Evolutionary conservation across 495 filamentous ascomycete genomes (phyloP), one percentile per base, ranked within the genome.

Genomic region (Aspergillus heteromorphus): DNA sequence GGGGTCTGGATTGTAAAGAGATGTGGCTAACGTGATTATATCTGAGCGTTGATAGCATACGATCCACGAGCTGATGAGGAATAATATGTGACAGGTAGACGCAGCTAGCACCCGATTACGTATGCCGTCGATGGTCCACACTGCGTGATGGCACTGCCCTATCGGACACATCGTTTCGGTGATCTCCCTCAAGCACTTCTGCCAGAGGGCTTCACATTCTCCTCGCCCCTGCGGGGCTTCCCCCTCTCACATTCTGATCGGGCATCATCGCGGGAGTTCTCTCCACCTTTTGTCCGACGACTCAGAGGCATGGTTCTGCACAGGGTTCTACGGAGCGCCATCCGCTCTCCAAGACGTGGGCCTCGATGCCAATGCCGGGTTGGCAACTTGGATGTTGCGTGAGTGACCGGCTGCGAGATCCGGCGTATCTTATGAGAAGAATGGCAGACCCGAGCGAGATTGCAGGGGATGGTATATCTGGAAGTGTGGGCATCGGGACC

Each of bases 241-340:
- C 40, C 6, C 1, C 66, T 60, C 79, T 76, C 2, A 75, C 38
- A 27, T 80, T 6, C 65, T 82, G 2, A 67, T 76, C 7, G 77
- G 65, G 10, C 79, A 72, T 77, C 34, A 65, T 82, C 40, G 76
- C 75, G 17, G 78, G 9, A 70, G 74, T 48, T 79, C 73, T 51
- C 56, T 79, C 16, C 68, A 77, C 31, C 52, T 70, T 0, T 61
- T 68, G 23, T 53, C 56, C 2, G 51, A 56, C 14, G 55, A 65
- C 8, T 64, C 76, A 4, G 59, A 49, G 75, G 74, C 1, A 68
- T 78, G 62, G 72, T 77, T 2, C 63, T 78, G 2, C 54, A 1
- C 74, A 78, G 16, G 65, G 61, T 40, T 58, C 72, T 11, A 69
- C 69, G 1, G 75, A 76, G 41, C 66, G 67, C 14, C 60, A 66